phyloP scores from a whole-genome alignment of 495 filamentous ascomycete species.

The Aspergillus asperescens region DNA sequence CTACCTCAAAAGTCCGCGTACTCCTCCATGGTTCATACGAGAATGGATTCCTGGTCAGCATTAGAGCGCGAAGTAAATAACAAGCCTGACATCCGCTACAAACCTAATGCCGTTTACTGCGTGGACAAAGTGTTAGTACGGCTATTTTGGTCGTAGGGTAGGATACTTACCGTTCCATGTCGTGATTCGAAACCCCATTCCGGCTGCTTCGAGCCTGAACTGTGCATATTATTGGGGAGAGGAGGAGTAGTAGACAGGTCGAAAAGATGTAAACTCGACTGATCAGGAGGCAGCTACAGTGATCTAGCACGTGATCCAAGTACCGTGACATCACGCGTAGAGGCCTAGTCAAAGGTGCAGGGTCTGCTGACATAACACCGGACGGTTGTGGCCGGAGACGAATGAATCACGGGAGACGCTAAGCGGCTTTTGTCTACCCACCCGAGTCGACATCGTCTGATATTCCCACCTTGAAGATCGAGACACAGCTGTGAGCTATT shows the following conservation, averaged over 20 bases:
- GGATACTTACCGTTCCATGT: constrained; percentile 76
- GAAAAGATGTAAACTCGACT: background rate
- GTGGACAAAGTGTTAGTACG: constrained; percentile 7
- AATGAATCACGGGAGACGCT: constrained; percentile 43
- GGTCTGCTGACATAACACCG: constrained; percentile 34
- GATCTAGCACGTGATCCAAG: constrained; percentile 26
- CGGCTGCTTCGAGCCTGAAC: constrained; percentile 8
- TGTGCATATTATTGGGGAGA: constrained; percentile 17
- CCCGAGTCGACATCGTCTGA: constrained; percentile 27
- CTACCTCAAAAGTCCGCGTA: constrained; percentile 73
- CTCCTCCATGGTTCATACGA: constrained; percentile 92
- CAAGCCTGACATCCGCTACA: constrained; percentile 6
- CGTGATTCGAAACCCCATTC: constrained; percentile 76
- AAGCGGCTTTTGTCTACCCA: constrained; percentile 34
- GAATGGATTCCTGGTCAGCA: constrained; percentile 71
- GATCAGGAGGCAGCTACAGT: background rate
- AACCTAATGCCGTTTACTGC: constrained; percentile 92
- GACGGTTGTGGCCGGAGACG: constrained; percentile 14
- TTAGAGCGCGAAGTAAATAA: background rate
- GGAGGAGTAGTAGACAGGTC: background rate
- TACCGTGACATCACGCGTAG: constrained; percentile 35
- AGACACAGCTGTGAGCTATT: constrained; percentile 15
- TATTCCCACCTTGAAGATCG: constrained; percentile 22
- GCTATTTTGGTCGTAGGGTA: background rate
- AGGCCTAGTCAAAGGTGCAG: too few species aligned